Evolutionary conservation across 192 early-diverging fungal species (phyloP), one percentile per base, ranked within the genome.

Genomic region (Entomortierella parvispora): DNA sequence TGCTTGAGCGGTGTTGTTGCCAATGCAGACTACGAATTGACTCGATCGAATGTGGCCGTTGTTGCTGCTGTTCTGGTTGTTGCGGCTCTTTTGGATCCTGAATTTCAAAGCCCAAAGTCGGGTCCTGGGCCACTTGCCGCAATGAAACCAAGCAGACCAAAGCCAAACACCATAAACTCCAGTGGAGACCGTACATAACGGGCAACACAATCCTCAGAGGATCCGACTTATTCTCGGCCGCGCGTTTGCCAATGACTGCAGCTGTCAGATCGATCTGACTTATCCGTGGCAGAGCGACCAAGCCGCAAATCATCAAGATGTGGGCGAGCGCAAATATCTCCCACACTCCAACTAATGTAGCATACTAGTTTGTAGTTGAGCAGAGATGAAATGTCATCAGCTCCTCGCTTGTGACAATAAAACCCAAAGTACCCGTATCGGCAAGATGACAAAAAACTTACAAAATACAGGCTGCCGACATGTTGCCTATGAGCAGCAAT

Each of bases 311-410:
- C 15, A 74, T 54, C 29, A 74, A 49, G 3, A 74, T 53, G 40
- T 74, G 70, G 0, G 70, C 34, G 8, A 74, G 47, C 29, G 70
- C 70, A 1, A 65, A 23, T n/a, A 74, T 65, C 26, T 74, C 56
- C 70, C 70, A 74, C 6, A 74, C 14, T 9, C 70, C 70, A 15
- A 65, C 57, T 2, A 74, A 10, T 2, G 70, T 74, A 3, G 57
- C 70, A 42, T 74, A 74, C 70, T 74, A 62, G 33, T 10, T 18
- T 22, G 10, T 48, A 44, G 11, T 53, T 4, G 15, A 18, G 22
- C 10, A 34, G 46, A 23, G 64, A 17, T 28, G 17, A 17, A 9
- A 2, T 23, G 22, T 60, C 17, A n/a, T n/a, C n/a, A n/a, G n/a
- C n/a, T n/a, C n/a, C n/a, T n/a, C 32, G 51, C 17, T 22, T 15